Conservation (phyloP, 345 rosid genomes). For the Syzygium jambos region DNA sequence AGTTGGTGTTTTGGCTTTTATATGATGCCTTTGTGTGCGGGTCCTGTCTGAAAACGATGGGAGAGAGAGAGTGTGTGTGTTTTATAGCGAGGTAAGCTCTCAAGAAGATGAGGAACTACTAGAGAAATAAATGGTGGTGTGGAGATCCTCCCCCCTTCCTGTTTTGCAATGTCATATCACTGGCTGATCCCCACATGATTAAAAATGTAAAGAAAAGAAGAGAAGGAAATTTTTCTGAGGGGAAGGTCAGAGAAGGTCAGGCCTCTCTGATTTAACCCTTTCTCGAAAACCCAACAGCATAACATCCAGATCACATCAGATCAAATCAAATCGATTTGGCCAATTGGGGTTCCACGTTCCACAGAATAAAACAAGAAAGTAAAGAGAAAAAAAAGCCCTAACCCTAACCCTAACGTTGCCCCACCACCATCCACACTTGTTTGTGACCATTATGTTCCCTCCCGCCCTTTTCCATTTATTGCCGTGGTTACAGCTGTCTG, state of each 20-base stretch:
- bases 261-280: constrained; percentile 22
- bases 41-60: constrained; percentile 18
- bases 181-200: not conserved
- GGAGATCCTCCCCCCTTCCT: constrained; percentile 1
- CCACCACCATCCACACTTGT: not conserved
- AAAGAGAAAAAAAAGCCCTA: not conserved
- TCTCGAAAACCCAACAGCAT: constrained; percentile 18
- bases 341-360: not conserved
- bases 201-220: not conserved
- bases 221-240: not conserved
- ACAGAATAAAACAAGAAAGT: not conserved
- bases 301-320: not conserved
- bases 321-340: not conserved
- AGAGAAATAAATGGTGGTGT: not conserved
- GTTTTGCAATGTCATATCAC: constrained; percentile 22
- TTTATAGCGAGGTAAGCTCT: not conserved
- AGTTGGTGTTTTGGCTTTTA: constrained; percentile 56
- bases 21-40: constrained; percentile 16
- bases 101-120: not conserved
- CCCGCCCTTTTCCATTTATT: not conserved
- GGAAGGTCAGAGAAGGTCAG: not conserved
- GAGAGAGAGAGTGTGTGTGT: not conserved
- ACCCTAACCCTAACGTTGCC: not conserved
- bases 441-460: not conserved
- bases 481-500: not conserved